A percentile compares a stretch with the other conserved stretches of the same genome.
These are phyloP conservation scores for Saturnispora sanitii DNA, from an alignment of 805 yeast genomes.

Conservation along the genomic window DNA sequence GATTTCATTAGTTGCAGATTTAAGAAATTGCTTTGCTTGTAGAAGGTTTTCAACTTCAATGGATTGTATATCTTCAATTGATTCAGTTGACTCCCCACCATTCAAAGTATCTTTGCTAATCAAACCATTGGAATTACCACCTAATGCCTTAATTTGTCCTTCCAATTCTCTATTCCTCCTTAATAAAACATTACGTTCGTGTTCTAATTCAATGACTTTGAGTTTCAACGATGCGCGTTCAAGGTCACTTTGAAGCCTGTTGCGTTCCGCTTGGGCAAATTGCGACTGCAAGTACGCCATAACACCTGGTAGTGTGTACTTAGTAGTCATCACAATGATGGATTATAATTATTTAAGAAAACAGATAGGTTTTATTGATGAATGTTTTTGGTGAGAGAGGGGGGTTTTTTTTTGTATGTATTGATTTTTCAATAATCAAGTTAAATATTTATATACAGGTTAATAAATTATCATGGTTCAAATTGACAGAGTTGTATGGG, in stretches of 20 bases:
- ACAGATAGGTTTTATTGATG: neutral
- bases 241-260: slow-evolving; percentile 41
- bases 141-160: slow-evolving; percentile 13
- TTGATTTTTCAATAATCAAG: too few species aligned
- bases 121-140: neutral
- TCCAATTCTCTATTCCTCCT: slow-evolving; percentile 35
- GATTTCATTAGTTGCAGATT: slow-evolving; percentile 29
- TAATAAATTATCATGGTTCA: too few species aligned
- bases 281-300: slow-evolving; percentile 51
- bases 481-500: too few species aligned
- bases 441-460: too few species aligned
- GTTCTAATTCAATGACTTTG: slow-evolving; percentile 41
- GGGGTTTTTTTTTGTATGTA: too few species aligned
- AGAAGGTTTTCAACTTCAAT: slow-evolving; percentile 23
- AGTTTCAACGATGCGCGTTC: slow-evolving; percentile 43
- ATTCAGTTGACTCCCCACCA: slow-evolving; percentile 13
- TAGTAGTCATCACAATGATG: slow-evolving; percentile 1
- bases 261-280: slow-evolving; percentile 36
- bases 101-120: slow-evolving; percentile 11
- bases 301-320: slow-evolving; percentile 46
- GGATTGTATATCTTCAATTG: neutral
- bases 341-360: neutral
- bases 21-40: slow-evolving; percentile 27
- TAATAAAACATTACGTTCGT: slow-evolving; percentile 38
- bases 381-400: too few species aligned